Percentiles rank a stretch among this genome's conserved stretches.
phyloP scores from a whole-genome alignment of 1,284 basidiomycete genomes.

The Ustilago shanxiensis region DNA sequence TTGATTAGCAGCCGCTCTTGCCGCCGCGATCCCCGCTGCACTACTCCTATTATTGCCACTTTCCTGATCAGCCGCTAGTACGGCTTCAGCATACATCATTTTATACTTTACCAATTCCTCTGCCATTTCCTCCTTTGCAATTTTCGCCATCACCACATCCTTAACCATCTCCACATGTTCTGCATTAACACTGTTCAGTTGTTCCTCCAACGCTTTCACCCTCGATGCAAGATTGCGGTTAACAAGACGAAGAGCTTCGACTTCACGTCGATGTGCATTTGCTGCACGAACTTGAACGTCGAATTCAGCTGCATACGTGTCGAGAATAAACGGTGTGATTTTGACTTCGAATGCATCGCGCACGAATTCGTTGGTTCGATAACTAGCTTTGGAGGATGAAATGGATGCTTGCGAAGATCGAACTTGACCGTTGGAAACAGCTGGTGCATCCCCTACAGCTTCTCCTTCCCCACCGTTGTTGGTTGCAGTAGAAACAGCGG shows the following conservation, averaged over 20 bases:
- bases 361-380: conserved; percentile 60
- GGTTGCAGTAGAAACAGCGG: background rate
- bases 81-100: conserved; percentile 65
- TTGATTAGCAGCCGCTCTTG: background rate
- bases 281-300: conserved; percentile 60
- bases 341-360: conserved; percentile 64
- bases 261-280: conserved; percentile 64
- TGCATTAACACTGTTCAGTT: conserved; percentile 56
- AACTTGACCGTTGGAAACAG: background rate
- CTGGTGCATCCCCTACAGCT: background rate
- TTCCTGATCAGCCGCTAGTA: conserved; percentile 51
- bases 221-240: conserved; percentile 63
- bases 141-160: conserved; percentile 63
- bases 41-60: conserved; percentile 34
- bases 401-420: background rate
- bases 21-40: conserved; percentile 6
- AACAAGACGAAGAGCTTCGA: conserved; percentile 65
- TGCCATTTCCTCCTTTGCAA: conserved; percentile 69
- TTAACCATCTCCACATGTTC: conserved; percentile 69
- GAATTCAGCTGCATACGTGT: conserved; percentile 65
- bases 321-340: conserved; percentile 63
- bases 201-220: conserved; percentile 65
- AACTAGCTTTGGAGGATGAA: background rate
- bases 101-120: conserved; percentile 68
- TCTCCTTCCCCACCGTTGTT: background rate